These are phyloP conservation scores for Microstroma glucosiphilum DNA, from an alignment of 1,284 basidiomycete species.

Conservation along the genomic window DNA sequence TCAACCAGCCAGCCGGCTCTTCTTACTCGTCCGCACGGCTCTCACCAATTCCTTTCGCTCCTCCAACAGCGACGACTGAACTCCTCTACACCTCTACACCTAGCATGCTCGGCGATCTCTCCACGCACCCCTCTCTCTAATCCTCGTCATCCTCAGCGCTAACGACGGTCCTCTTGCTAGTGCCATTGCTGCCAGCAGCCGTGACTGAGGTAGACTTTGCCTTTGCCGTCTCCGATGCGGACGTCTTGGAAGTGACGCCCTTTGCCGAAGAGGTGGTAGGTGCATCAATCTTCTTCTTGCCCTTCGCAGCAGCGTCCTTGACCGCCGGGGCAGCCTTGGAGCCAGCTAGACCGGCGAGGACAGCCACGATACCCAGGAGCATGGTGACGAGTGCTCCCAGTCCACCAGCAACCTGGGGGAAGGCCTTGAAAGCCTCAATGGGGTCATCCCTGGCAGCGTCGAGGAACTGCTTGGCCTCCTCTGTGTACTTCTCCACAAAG, in stretches of 20 bases:
- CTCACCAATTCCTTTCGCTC: too few relatives aligned
- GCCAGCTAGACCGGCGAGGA: constrained; percentile 31
- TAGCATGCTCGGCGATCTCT: too few relatives aligned
- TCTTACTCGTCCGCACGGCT: too few relatives aligned
- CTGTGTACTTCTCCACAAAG: constrained; percentile 23
- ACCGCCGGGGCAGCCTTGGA: constrained; percentile 14
- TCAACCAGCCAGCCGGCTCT: too few relatives aligned
- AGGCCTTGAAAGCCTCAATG: constrained; percentile 37
- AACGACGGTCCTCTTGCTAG: constrained; percentile 27
- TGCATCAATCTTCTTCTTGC: constrained; percentile 28
- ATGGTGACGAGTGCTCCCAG: constrained; percentile 35
- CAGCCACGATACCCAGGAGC: constrained; percentile 32
- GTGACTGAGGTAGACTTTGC: constrained; percentile 36
- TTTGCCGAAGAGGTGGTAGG: constrained; percentile 14
- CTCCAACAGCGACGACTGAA: too few relatives aligned
- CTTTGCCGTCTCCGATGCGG: constrained; percentile 6
- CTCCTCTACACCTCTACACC: too few relatives aligned
- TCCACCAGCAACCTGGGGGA: constrained; percentile 39
- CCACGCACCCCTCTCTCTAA: constrained; percentile 5
- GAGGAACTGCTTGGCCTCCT: constrained; percentile 28
- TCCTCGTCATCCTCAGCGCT: constrained; percentile 31
- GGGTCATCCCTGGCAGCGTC: constrained; percentile 29
- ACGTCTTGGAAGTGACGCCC: constrained; percentile 22
- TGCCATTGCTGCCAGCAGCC: constrained; percentile 32
- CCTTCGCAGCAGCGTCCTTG: constrained; percentile 13